Evolutionary conservation across 176 grass and related monocot genomes (phyloP), one percentile per base, ranked within the genome.

Genomic region (Bromus sterilis): DNA sequence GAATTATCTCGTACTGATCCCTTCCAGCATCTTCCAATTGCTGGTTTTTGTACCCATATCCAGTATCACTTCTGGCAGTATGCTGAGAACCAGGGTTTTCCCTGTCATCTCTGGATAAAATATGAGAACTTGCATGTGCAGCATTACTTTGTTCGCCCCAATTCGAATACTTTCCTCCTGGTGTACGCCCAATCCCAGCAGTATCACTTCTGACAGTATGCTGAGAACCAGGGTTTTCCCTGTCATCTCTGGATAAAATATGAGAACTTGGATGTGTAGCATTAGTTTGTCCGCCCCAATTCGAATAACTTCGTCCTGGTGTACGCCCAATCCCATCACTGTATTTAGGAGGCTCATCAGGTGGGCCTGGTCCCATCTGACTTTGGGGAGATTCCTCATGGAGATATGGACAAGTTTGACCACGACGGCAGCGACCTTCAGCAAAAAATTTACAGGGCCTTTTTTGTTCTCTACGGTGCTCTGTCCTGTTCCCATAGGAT

Each of bases 371-470:
- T 77, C 74, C 87, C 35, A 78, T 63, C 68, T 85, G 85, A 71
- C 75, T 86, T 42, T 86, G 75, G 30, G 85, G 67, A 60, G 57
- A 69, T 53, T 79, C 93, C 32, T 93, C 92, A 41, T 99, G 97
- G 46, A 88, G 89, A 83, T 93, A 99, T 42, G 87, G 85, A 84
- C 97, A 99, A 49, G 35, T 78, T 71, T 89, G 68, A 66, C 91
- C 97, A 84, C 89, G 88, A 24, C 80, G 85, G 31, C 97, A 99
- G 39, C 81, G 71, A 62, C 97, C 93, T 29, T 93, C 80, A 86
- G 89, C 85, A 82, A 99, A 99, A 90, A 90, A 99, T 77, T 92
- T 99, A 66, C 97, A 99, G 15, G 73, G 86, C 20, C 87, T 80
- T 33, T 91, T 94, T 86, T 86, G 87, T 69, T 75, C 82, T 82